A percentile compares a stretch with the other conserved stretches of the same genome.
Evolutionary conservation across 73 alveolate genomes (phyloP).

Genomic region (Effrenium voratum): DNA sequence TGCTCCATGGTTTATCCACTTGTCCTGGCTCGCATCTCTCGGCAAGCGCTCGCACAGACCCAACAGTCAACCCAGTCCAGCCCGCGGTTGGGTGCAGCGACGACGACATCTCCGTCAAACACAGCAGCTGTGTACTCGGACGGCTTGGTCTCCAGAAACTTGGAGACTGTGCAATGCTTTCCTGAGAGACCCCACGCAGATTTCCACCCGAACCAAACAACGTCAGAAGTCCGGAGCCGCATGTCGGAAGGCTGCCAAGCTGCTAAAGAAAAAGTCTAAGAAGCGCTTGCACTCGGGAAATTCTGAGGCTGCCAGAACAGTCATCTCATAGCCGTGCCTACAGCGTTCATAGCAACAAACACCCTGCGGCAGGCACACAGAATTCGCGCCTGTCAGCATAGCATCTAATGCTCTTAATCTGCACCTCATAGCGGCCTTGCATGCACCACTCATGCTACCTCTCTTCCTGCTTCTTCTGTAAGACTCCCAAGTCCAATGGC

Average conservation of each 20-base stretch:
- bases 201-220: too few relatives aligned
- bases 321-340: conserved; percentile 83
- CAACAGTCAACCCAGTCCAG: background rate
- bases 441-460: too few relatives aligned
- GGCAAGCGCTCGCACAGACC: background rate
- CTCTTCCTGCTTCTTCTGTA: too few relatives aligned
- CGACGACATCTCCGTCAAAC: conserved; percentile 88
- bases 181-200: conserved; percentile 36
- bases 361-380: background rate
- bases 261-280: conserved; percentile 54
- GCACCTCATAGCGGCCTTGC: conserved; percentile 49
- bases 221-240: too few relatives aligned
- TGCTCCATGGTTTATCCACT: conserved; percentile 87
- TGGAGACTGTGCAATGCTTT: conserved; percentile 85
- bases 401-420: conserved; percentile 66
- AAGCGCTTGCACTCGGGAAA: conserved; percentile 58
- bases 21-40: background rate
- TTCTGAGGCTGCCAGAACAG: conserved; percentile 72
- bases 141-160: conserved; percentile 82
- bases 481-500: background rate
- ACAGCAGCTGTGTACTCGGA: conserved; percentile 38
- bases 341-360: background rate
- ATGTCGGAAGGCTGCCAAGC: background rate
- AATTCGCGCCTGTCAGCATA: conserved; percentile 48
- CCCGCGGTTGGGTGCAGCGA: conserved; percentile 66